These are phyloP conservation scores for Pythium sukuiense DNA, from an alignment of 352 stramenopile genomes.

Conservation along the genomic window DNA sequence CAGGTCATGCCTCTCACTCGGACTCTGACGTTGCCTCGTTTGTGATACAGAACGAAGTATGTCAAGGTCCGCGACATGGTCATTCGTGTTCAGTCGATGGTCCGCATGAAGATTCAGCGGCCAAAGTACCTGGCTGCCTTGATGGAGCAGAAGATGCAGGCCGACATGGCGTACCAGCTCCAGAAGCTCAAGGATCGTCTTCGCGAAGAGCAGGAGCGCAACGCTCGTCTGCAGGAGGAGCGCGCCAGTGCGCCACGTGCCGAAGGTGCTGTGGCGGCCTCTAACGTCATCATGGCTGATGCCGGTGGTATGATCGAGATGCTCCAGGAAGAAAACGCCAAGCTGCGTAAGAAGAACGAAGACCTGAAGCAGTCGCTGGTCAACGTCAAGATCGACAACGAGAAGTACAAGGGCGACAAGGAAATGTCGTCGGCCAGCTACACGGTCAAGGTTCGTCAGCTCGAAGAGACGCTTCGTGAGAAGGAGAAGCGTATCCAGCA, in stretches of 20 bases:
- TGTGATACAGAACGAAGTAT: constrained; percentile 41
- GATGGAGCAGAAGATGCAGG: constrained; percentile 76
- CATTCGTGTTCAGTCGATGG: constrained; percentile 75
- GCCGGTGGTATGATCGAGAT: constrained; percentile 84
- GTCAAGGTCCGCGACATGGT: constrained; percentile 66
- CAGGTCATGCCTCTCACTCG: neutral
- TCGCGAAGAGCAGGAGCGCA: constrained; percentile 79
- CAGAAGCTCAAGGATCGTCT: constrained; percentile 74
- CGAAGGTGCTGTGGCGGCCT: constrained; percentile 36
- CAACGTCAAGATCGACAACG: constrained; percentile 64
- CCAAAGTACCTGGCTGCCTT: constrained; percentile 80
- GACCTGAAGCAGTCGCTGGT: constrained; percentile 65
- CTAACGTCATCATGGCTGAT: constrained; percentile 73
- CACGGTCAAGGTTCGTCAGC: constrained; percentile 74
- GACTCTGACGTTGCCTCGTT: neutral
- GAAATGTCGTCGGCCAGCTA: constrained; percentile 69
- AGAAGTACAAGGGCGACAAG: constrained; percentile 80
- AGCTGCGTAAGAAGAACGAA: constrained; percentile 76
- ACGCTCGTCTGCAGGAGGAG: constrained; percentile 57
- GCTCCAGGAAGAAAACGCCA: constrained; percentile 76
- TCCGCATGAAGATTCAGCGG: constrained; percentile 84
- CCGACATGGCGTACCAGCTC: constrained; percentile 84
- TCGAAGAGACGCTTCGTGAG: constrained; percentile 67
- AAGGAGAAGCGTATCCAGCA: constrained; percentile 76
- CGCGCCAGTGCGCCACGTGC: constrained; percentile 33